Conservation (phyloP, 345 rosid genomes). For the Arabidopsis arenosa region DNA sequence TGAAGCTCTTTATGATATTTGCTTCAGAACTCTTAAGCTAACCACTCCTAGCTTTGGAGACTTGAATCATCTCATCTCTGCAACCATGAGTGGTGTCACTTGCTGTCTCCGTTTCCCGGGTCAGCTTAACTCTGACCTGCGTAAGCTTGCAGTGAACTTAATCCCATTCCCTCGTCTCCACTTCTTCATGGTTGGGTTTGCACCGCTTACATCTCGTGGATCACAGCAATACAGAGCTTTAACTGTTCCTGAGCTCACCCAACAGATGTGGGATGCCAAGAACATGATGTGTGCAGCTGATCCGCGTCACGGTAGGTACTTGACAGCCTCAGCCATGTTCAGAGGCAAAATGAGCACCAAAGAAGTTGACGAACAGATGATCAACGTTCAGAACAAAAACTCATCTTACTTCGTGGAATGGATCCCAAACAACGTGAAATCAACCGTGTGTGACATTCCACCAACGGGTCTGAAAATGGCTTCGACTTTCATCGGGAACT, state of each 20-base stretch:
- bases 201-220: slow-evolving; percentile 77
- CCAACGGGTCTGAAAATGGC: slow-evolving; percentile 83
- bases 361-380: slow-evolving; percentile 82
- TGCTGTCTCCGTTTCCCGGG: slow-evolving; percentile 82
- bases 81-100: slow-evolving; percentile 84
- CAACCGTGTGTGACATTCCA: slow-evolving; percentile 81
- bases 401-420: slow-evolving; percentile 79
- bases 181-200: slow-evolving; percentile 80
- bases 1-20: slow-evolving; percentile 75
- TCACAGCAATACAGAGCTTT: slow-evolving; percentile 77
- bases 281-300: slow-evolving; percentile 91
- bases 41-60: slow-evolving; percentile 87
- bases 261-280: slow-evolving; percentile 88
- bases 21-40: slow-evolving; percentile 78
- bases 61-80: slow-evolving; percentile 74
- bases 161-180: slow-evolving; percentile 81
- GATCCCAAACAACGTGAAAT: slow-evolving; percentile 83
- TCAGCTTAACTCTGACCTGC: slow-evolving; percentile 76
- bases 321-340: slow-evolving; percentile 83
- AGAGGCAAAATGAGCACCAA: slow-evolving; percentile 86
- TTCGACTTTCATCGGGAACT: slow-evolving; percentile 80
- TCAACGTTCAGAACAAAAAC: slow-evolving; percentile 81
- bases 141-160: slow-evolving; percentile 74
- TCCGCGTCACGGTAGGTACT: slow-evolving; percentile 77
- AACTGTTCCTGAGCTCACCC: slow-evolving; percentile 80